phyloP scores from a whole-genome alignment of 345 rosid species.

The Rhodamnia argentea region DNA sequence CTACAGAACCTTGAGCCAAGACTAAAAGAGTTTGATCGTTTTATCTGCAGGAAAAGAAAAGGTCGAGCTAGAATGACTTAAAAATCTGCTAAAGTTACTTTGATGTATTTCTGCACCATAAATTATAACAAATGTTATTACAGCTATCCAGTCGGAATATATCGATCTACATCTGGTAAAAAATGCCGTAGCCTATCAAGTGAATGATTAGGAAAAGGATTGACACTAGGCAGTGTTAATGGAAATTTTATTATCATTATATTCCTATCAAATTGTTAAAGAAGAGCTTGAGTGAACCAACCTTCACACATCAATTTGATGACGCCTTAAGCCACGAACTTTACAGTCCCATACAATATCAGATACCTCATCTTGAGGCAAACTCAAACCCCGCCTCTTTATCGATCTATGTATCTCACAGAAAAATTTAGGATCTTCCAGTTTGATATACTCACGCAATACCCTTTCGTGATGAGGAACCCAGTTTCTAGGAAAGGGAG shows the following conservation, averaged over 20 bases:
- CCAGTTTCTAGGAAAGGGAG: conserved; percentile 89
- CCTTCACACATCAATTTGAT: conserved; percentile 20
- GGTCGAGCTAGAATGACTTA: not conserved
- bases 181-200: not conserved
- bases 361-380: conserved; percentile 90
- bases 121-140: not conserved
- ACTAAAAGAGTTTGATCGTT: not conserved
- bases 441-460: conserved; percentile 63
- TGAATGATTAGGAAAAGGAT: not conserved
- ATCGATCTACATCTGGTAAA: not conserved
- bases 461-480: conserved; percentile 74
- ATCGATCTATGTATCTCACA: conserved; percentile 58
- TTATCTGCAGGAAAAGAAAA: not conserved
- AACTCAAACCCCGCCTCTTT: conserved; percentile 43
- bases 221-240: not conserved
- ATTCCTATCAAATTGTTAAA: not conserved
- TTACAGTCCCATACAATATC: conserved; percentile 81
- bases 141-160: not conserved
- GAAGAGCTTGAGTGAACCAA: not conserved
- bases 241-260: not conserved
- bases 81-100: not conserved
- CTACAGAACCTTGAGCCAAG: not conserved
- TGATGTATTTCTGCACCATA: not conserved
- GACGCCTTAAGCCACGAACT: conserved; percentile 65
- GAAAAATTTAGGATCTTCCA: conserved; percentile 82